These are phyloP conservation scores for Fraxinus greggii DNA, from an alignment of 305 asterid genomes.

Conservation along the genomic window DNA sequence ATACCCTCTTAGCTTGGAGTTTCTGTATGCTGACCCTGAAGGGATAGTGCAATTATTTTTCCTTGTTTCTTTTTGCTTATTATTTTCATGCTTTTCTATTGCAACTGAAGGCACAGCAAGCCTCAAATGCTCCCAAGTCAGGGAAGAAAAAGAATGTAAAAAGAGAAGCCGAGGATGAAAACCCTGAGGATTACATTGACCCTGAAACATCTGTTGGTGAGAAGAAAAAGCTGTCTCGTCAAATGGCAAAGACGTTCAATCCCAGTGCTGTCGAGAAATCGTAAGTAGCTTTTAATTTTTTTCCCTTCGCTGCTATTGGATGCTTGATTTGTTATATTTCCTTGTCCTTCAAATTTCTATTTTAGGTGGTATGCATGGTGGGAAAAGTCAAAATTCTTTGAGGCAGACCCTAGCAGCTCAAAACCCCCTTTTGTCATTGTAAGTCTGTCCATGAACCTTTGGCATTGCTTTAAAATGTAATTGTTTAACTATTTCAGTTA, in stretches of 20 bases:
- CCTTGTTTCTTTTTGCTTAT: neutral
- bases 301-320: neutral
- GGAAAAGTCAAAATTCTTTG: conserved; percentile 79
- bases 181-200: conserved; percentile 72
- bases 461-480: neutral
- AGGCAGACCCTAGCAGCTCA: conserved; percentile 75
- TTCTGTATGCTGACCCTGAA: neutral
- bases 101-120: conserved; percentile 56
- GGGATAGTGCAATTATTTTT: neutral
- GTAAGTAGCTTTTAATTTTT: conserved; percentile 39
- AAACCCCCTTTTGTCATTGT: conserved; percentile 84
- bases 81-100: conserved; percentile 9
- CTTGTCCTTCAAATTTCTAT: conserved; percentile 17
- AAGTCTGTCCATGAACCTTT: conserved; percentile 41
- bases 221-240: conserved; percentile 72
- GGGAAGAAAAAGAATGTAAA: conserved; percentile 67
- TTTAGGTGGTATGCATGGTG: conserved; percentile 97
- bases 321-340: conserved; percentile 9
- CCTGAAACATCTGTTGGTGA: conserved; percentile 75
- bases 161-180: conserved; percentile 66
- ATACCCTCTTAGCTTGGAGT: neutral
- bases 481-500: neutral
- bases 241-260: conserved; percentile 80
- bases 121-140: conserved; percentile 55
- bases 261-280: conserved; percentile 78